A percentile compares a stretch with the other conserved stretches of the same genome.
These are phyloP conservation scores for Wallacemonas rigidus DNA, from an alignment of 208 protist species.

Conservation along the genomic window DNA sequence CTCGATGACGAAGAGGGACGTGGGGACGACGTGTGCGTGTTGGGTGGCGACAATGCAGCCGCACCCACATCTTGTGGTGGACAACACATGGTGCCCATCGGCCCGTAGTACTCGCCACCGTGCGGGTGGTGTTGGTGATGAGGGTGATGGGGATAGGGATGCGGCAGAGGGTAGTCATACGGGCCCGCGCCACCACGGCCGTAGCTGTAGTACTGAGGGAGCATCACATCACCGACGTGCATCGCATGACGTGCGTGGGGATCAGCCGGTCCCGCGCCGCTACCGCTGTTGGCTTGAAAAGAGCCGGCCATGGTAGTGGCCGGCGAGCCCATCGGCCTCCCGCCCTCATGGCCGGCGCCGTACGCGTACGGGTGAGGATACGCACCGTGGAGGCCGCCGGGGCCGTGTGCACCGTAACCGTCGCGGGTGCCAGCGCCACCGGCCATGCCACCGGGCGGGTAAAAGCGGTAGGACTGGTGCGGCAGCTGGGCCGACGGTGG, in stretches of 20 bases:
- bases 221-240: neutral
- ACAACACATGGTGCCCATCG: too few species aligned
- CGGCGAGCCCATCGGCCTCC: neutral
- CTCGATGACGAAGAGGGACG: too few species aligned
- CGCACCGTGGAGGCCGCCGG: neutral
- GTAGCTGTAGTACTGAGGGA: constrained; percentile 5
- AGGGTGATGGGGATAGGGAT: neutral
- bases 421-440: neutral
- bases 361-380: neutral
- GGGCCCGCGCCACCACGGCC: neutral
- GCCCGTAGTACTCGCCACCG: too few species aligned
- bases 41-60: too few species aligned
- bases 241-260: neutral
- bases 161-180: neutral
- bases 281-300: too few species aligned
- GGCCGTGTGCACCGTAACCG: neutral
- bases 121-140: neutral
- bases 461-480: neutral
- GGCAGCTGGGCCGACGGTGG: neutral
- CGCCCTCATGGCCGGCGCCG: neutral
- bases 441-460: constrained; percentile 1
- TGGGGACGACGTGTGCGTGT: too few species aligned
- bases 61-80: too few species aligned
- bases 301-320: neutral
- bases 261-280: neutral